Conservation (phyloP, 768 basidiomycete species). For the Hydnomerulius pinastri region DNA sequence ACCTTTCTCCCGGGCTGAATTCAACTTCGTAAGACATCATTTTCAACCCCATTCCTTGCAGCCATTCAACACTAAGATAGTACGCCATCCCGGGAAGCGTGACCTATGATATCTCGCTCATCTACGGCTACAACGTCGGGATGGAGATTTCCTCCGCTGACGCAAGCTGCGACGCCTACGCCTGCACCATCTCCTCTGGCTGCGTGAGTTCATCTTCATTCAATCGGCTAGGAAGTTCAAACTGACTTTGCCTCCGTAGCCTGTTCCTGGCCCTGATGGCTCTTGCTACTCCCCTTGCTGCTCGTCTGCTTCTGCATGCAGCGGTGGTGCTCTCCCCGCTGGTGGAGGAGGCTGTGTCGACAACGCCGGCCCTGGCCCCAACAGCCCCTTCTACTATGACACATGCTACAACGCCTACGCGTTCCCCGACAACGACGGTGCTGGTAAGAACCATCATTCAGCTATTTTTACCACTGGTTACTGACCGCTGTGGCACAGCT, state of each 20-base stretch:
- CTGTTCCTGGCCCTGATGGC: constrained; percentile 26
- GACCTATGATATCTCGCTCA: constrained; percentile 36
- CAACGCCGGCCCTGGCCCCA: constrained; percentile 30
- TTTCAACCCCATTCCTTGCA: background rate
- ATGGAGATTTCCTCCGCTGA: constrained; percentile 35
- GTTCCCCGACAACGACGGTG: constrained; percentile 35
- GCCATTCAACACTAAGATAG: constrained; percentile 2
- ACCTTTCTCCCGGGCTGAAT: constrained; percentile 35
- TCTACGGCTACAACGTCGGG: constrained; percentile 36
- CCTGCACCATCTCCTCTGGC: constrained; percentile 33
- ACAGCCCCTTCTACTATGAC: constrained; percentile 31
- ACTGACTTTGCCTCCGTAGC: constrained; percentile 17
- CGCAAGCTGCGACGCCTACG: constrained; percentile 25
- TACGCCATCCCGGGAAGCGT: constrained; percentile 26
- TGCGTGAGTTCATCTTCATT: constrained; percentile 22
- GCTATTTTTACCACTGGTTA: background rate
- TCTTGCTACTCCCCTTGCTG: constrained; percentile 34
- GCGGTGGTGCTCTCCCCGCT: constrained; percentile 27
- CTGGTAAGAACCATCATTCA: constrained; percentile 14
- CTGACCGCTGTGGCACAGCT: constrained; percentile 7
- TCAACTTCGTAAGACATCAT: constrained; percentile 28
- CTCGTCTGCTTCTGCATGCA: constrained; percentile 28
- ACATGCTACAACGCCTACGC: constrained; percentile 33
- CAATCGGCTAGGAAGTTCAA: background rate
- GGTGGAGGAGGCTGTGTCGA: constrained; percentile 29